Conservation (phyloP, 176 grass and related monocot genomes). For the Urochloa ruziziensis region DNA sequence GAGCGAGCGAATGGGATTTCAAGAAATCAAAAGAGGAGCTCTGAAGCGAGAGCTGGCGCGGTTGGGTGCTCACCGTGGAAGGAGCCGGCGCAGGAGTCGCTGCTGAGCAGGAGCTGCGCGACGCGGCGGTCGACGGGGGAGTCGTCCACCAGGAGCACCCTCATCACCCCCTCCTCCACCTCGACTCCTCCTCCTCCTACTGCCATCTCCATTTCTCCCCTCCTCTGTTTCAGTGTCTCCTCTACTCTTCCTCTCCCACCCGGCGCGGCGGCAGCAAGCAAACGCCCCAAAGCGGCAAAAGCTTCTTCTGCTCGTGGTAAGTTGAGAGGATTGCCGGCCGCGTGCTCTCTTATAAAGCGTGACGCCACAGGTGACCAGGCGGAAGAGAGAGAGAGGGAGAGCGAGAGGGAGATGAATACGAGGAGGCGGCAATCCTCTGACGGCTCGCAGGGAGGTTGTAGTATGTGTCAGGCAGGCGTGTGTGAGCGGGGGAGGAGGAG, state of each 20-base stretch:
- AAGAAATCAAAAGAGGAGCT: not conserved
- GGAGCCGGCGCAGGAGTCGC: slow-evolving; percentile 50
- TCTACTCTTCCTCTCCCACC: not conserved
- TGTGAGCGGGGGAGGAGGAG: not conserved
- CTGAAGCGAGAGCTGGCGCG: not conserved
- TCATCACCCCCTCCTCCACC: slow-evolving; percentile 42
- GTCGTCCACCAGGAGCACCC: slow-evolving; percentile 91
- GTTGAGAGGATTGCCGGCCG: not conserved
- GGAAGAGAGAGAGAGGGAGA: not conserved
- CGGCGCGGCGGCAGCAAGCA: not conserved
- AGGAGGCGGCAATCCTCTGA: not conserved
- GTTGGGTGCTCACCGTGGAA: slow-evolving; percentile 52
- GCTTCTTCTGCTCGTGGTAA: not conserved
- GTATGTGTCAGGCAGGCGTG: not conserved
- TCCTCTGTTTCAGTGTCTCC: not conserved
- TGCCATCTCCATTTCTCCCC: slow-evolving; percentile 14
- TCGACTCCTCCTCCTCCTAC: not conserved
- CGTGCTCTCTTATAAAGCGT: slow-evolving; percentile 21
- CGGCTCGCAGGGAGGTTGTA: not conserved
- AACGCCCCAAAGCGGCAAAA: not conserved
- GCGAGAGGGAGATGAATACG: not conserved
- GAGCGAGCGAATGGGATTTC: not conserved
- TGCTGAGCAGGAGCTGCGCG: slow-evolving; percentile 70
- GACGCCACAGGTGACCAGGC: not conserved
- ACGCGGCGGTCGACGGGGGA: slow-evolving; percentile 78